Conservation (phyloP, 331 rosid genomes). For the Pyrus hybrid region DNA sequence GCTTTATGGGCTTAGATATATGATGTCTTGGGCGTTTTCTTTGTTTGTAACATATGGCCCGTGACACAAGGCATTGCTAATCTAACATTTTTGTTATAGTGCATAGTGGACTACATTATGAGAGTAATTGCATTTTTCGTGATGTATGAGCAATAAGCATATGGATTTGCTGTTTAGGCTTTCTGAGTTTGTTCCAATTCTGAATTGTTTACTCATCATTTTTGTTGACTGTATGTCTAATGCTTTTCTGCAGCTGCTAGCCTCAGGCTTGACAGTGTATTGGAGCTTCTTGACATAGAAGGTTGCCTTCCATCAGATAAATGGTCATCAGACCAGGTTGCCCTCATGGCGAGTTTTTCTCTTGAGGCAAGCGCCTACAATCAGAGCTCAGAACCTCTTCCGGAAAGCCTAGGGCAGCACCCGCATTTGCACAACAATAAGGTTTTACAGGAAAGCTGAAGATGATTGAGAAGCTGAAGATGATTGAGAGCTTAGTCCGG, state of each 20-base stretch:
- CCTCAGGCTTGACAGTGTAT: conserved; percentile 20
- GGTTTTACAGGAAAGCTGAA: not conserved
- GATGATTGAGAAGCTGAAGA: not conserved
- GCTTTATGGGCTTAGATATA: too few species aligned
- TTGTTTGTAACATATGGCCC: too few species aligned
- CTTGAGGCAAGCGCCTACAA: not conserved
- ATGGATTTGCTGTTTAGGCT: not conserved
- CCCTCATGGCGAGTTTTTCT: conserved; percentile 23
- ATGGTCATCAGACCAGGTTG: conserved; percentile 32
- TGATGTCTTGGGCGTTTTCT: too few species aligned
- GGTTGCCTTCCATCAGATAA: conserved; percentile 20
- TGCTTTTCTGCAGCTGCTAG: conserved; percentile 16
- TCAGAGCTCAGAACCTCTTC: not conserved
- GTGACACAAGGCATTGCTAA: not conserved
- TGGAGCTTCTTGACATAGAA: conserved; percentile 22
- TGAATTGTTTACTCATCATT: not conserved
- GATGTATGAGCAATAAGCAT: not conserved
- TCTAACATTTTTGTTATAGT: not conserved
- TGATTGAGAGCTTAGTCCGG: not conserved
- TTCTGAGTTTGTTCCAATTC: not conserved
- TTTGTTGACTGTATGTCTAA: not conserved
- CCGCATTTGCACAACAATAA: not conserved
- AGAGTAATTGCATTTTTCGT: not conserved
- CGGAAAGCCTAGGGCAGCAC: not conserved
- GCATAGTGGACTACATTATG: not conserved